Base-by-base conservation (phyloP, 1,139 yeast genomes). In the Tardiomyces depauwii region DNA sequence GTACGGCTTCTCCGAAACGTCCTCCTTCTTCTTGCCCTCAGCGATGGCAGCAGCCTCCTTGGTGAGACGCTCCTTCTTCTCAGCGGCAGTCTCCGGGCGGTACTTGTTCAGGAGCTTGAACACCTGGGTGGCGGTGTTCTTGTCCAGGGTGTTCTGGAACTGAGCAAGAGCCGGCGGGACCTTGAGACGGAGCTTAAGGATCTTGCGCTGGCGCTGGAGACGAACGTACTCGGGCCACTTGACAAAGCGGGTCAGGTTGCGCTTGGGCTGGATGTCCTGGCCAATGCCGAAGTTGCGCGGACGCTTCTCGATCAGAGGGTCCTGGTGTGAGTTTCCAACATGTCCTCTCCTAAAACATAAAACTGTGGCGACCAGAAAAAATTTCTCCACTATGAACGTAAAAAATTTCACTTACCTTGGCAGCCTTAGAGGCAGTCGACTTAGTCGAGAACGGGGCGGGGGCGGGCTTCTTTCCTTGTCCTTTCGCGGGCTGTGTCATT, bases 1-100 rank as follows among this genome's bases (percentile, higher is more conserved):
- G 71, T 80, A 83, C 65, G 97, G 97, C 80, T 89, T 89, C 70
- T 89, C 84, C 61, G 95, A 85, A 63, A 80, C 96, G 63, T 88
- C 96, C 75, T 84, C 87, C 72, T 85, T 88, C 72, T 86, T 77
- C 80, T 87, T 88, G 69, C 97, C 97, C 68, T 87, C 96, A 57
- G 96, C 95, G 67, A 88, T 81, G 64, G 96, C 96, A 64, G 96
- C 95, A 62, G 97, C 97, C 77, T 89, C 96, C 76, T 85, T 88
- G 73, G 94, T 84, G 68, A 89, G 84, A 78, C 97, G 87, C 77
- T 87, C 96, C 80, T 88, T 87, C 95, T 89, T 89, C 76, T 89
- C 96, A 66, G 91, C 84, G 68, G 80, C 66, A 61, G 96, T 85
- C 78, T 89, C 97, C 68, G 97, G 97, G 77, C 95, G 83, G 85